phyloP scores from a whole-genome alignment of 2,329 filamentous ascomycete genomes.

The Colletotrichum siamense region DNA sequence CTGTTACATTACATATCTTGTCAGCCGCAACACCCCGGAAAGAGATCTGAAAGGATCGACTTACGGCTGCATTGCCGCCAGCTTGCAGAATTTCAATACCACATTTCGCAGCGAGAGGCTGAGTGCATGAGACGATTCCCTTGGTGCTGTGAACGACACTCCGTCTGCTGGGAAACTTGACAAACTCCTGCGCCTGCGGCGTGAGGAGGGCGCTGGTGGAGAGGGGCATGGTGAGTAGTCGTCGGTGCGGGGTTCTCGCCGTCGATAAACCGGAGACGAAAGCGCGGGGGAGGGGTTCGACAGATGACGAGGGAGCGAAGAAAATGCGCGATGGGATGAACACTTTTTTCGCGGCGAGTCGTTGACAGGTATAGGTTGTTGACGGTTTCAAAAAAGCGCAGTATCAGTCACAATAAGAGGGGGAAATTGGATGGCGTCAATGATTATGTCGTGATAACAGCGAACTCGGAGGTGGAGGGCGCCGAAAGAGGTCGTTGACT shows the following conservation, averaged over 20 bases:
- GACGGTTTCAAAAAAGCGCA: not conserved
- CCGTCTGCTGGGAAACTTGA: slow-evolving; percentile 77
- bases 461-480: not conserved
- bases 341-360: not conserved
- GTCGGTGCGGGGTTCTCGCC: slow-evolving; percentile 9
- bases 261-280: not conserved
- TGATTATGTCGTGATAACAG: not conserved
- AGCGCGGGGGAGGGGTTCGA: not conserved
- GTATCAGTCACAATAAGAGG: not conserved
- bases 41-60: slow-evolving; percentile 35
- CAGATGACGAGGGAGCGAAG: not conserved
- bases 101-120: slow-evolving; percentile 87
- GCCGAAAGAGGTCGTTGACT: not conserved
- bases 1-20: slow-evolving; percentile 44
- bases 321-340: not conserved
- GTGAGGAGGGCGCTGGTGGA: slow-evolving; percentile 52
- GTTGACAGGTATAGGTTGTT: not conserved
- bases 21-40: not conserved
- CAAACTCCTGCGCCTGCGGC: slow-evolving; percentile 54
- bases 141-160: slow-evolving; percentile 94
- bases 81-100: slow-evolving; percentile 84
- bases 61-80: slow-evolving; percentile 91
- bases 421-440: not conserved
- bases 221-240: slow-evolving; percentile 47
- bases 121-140: slow-evolving; percentile 88